These are phyloP conservation scores for Solidago caesia DNA, from an alignment of 129 eudicot species.

Conservation along the genomic window DNA sequence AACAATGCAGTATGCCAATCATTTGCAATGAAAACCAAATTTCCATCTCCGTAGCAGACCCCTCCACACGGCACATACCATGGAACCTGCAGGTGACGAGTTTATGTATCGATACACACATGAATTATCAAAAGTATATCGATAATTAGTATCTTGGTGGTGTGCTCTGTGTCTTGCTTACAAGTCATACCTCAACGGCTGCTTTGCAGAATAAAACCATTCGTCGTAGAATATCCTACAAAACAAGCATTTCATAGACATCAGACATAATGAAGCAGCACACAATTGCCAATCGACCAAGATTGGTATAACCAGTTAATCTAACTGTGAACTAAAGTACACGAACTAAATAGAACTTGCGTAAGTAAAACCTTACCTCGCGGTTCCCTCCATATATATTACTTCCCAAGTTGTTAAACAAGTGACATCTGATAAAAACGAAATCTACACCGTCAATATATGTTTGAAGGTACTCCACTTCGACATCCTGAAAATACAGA, in stretches of 20 bases:
- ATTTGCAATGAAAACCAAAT: conserved; percentile 88
- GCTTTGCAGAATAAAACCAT: conserved; percentile 95
- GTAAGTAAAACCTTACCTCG: conserved; percentile 48
- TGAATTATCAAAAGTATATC: not conserved
- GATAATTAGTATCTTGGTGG: not conserved
- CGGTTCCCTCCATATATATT: conserved; percentile 88
- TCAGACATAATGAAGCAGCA: not conserved
- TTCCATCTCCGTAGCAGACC: conserved; percentile 94
- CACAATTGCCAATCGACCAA: not conserved
- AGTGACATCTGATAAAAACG: conserved; percentile 73
- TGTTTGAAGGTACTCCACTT: conserved; percentile 78
- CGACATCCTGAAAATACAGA: conserved; percentile 65
- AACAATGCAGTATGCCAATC: conserved; percentile 97
- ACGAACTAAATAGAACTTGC: not conserved
- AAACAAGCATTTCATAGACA: conserved; percentile 9
- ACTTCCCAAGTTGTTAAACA: conserved; percentile 60
- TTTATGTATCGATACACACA: not conserved
- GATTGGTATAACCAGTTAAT: not conserved
- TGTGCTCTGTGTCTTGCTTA: conserved; percentile 6
- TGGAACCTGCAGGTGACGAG: conserved; percentile 57
- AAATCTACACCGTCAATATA: conserved; percentile 88
- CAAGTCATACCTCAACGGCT: conserved; percentile 79
- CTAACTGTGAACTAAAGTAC: not conserved
- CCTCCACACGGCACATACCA: conserved; percentile 98
- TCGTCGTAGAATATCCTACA: conserved; percentile 87